These are phyloP conservation scores for Kodamaea alishanica DNA, from an alignment of 1,139 yeast genomes.

Conservation along the genomic window DNA sequence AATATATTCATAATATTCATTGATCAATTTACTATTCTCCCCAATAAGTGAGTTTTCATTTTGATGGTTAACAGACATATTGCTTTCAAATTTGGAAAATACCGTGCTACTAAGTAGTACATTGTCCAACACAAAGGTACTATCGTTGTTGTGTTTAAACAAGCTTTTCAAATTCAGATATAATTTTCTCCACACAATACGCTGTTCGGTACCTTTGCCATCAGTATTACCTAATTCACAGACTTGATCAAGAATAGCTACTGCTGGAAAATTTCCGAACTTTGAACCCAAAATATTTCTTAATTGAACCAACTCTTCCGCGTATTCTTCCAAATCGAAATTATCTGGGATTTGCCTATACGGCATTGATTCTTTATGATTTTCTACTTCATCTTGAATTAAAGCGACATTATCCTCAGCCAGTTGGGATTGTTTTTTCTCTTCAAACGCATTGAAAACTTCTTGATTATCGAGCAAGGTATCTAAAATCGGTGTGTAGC, in stretches of 20 bases:
- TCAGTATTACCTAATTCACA: conserved; percentile 12
- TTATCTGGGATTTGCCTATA: conserved; percentile 40
- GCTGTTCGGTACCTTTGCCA: conserved; percentile 16
- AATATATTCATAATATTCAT: conserved; percentile 13
- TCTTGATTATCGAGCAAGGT: conserved; percentile 16
- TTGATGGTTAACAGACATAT: conserved; percentile 9
- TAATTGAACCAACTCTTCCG: conserved; percentile 29
- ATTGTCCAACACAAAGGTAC: conserved; percentile 36
- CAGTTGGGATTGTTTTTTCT: conserved; percentile 3
- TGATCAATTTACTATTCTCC: conserved; percentile 14
- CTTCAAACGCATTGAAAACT: conserved; percentile 17
- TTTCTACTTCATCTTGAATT: not conserved
- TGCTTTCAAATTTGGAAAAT: conserved; percentile 26
- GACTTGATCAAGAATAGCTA: conserved; percentile 14
- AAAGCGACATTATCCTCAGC: not conserved
- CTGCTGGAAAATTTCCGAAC: conserved; percentile 15
- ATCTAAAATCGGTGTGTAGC: conserved; percentile 19
- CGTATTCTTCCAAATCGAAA: conserved; percentile 33
- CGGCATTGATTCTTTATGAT: not conserved
- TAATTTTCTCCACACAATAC: conserved; percentile 25
- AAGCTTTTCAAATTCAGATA: conserved; percentile 29
- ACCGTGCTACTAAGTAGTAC: conserved; percentile 29
- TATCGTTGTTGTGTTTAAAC: conserved; percentile 31
- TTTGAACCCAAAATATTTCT: conserved; percentile 19
- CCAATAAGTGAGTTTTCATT: conserved; percentile 14